Evolutionary conservation across 495 filamentous ascomycete species (phyloP), one percentile per base, ranked within the genome.

Genomic region (Podospora australis): DNA sequence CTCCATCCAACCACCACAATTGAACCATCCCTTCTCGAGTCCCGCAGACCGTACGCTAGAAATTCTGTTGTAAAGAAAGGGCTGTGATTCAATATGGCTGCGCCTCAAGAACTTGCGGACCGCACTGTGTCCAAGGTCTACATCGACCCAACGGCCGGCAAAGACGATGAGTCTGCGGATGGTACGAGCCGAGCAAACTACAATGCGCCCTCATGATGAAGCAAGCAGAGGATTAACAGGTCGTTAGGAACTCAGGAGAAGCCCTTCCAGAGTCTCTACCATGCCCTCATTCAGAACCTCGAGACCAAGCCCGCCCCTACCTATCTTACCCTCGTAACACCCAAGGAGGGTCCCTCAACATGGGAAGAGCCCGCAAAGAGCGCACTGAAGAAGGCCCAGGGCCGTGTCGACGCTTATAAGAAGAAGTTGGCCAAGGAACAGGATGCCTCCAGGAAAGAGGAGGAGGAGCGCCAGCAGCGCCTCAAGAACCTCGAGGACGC

Each of bases 351-450:
- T 53, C 71, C 72, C 25, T 52, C 71, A n/a, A 78, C 83, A 53
- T 95, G 85, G 84, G 88, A 90, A 66, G 80, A 85, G 44, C 83
- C 84, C 6, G 82, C 87, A 36, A 91, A 90, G 72, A 82, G 80
- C 36, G 87, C 87, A 19, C 56, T 87, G 60, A 94, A 92, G 75
- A 92, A 94, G 70, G 82, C 82, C 20, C 75, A 77, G 65, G 83
- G 80, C 64, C 78, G 80, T 42, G 80, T 78, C 44, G 85, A 89
- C 49, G 73, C 74, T 51, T 76, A 85, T 64, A 84, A 86, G 73
- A 87, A 83, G 77, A 90, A 90, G 73, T 71, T 81, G 26, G 77
- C 77, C 56, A 87, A 85, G 73, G 80, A 80, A 57, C 74, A 81
- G 51, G 78, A 82, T 53, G 59, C 81, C 48, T 79, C 82, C 39